A percentile compares a stretch with the other conserved stretches of the same genome.
Conservation (phyloP, 805 yeast species). For the Zygosaccharomyces kombuchaensis region DNA sequence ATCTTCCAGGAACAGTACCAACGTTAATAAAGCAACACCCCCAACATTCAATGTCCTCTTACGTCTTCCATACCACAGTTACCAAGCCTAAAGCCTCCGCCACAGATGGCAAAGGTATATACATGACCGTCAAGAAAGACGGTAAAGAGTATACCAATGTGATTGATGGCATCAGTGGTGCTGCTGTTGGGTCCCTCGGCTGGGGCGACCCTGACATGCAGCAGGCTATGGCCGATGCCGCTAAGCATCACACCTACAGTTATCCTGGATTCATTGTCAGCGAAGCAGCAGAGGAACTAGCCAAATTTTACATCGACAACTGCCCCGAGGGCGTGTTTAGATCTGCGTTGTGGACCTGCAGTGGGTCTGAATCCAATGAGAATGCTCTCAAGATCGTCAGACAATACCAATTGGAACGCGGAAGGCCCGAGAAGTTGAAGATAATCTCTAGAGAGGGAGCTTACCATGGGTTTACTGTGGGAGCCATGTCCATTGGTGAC, state of each 20-base stretch:
- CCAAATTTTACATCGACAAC: constrained; percentile 39
- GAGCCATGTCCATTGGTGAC: constrained; percentile 42
- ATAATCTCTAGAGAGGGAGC: constrained; percentile 42
- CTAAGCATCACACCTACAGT: constrained; percentile 37
- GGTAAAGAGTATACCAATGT: constrained; percentile 37
- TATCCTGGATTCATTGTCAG: constrained; percentile 35
- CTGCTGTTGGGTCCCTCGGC: constrained; percentile 50
- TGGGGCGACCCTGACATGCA: constrained; percentile 37
- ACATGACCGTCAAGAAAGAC: constrained; percentile 40
- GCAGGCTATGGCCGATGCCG: constrained; percentile 39
- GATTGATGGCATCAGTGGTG: constrained; percentile 47
- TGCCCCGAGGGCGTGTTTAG: constrained; percentile 39
- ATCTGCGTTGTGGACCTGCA: constrained; percentile 47
- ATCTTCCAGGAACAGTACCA: neutral
- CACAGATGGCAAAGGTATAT: constrained; percentile 42
- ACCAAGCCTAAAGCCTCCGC: constrained; percentile 38
- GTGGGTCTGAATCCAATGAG: constrained; percentile 69
- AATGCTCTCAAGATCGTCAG: constrained; percentile 57
- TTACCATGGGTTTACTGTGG: constrained; percentile 49
- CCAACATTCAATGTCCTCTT: constrained; percentile 1
- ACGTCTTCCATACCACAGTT: constrained; percentile 43
- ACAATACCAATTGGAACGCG: constrained; percentile 44
- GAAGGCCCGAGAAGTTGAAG: constrained; percentile 39
- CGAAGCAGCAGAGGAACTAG: constrained; percentile 41
- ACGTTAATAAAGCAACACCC: too few species aligned